These are phyloP conservation scores for Monosiga brevicollis DNA, from an alignment of 78 protist genomes.

Conservation along the genomic window DNA sequence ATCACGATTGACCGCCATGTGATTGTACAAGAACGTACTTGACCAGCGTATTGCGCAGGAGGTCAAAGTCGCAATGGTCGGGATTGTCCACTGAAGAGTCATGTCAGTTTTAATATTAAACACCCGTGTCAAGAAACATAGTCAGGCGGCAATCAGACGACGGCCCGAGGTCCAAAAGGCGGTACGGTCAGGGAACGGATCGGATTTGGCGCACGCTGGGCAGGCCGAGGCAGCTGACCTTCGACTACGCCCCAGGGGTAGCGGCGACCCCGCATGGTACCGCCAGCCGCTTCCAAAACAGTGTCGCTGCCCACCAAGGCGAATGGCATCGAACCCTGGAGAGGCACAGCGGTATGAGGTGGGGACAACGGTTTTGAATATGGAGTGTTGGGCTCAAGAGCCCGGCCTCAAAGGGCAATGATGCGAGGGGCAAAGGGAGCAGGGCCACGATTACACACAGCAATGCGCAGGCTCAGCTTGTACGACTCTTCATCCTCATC, in stretches of 20 bases:
- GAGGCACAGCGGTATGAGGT: neutral
- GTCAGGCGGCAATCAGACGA: no score
- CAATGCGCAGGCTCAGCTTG: neutral
- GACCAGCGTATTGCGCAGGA: neutral
- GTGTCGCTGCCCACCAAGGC: slow-evolving; percentile 4
- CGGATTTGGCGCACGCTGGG: no score
- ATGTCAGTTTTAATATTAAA: no score
- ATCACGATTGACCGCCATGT: neutral
- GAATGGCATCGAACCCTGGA: slow-evolving; percentile 3
- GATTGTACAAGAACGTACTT: neutral
- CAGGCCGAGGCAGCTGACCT: no score
- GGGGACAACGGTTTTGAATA: no score
- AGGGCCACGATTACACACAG: neutral
- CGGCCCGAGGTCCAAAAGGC: no score
- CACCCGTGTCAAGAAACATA: no score
- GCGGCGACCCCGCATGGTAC: neutral
- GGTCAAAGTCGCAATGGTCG: neutral
- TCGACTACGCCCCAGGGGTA: slow-evolving; percentile 15
- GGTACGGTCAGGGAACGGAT: no score
- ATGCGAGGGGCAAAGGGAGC: neutral
- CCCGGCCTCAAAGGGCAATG: neutral
- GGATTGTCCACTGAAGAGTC: neutral
- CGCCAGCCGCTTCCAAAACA: neutral
- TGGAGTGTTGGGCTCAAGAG: neutral
- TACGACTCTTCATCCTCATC: neutral